A percentile compares a stretch with the other conserved stretches of the same genome.
phyloP scores from a whole-genome alignment of 176 grass and related monocot genomes.

The Oryza meyeriana region DNA sequence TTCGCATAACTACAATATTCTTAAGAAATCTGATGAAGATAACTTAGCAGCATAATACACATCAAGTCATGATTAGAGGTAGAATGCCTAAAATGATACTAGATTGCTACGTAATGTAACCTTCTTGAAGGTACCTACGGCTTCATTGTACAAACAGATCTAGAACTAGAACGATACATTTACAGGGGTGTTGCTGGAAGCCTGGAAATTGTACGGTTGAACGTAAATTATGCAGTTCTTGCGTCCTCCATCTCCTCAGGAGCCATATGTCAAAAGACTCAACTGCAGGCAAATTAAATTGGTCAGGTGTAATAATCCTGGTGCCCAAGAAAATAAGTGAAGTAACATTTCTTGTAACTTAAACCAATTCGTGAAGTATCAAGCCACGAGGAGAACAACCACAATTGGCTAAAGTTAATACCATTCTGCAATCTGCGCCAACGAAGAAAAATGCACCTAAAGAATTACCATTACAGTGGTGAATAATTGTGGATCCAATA shows the following conservation, averaged over 20 bases:
- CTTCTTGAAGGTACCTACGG: conserved; percentile 3
- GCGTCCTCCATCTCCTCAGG: neutral
- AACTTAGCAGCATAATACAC: conserved; percentile 22
- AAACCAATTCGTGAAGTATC: neutral
- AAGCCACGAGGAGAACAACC: neutral
- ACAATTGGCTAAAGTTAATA: neutral
- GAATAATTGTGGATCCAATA: neutral
- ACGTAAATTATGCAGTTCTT: neutral
- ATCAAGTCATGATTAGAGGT: neutral
- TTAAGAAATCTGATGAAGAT: neutral
- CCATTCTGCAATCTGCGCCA: neutral
- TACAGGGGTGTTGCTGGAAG: conserved; percentile 18
- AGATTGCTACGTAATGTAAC: conserved; percentile 1
- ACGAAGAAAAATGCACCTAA: conserved; percentile 5
- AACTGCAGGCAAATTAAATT: conserved; percentile 17
- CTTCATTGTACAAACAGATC: conserved; percentile 28
- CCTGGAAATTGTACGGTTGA: conserved; percentile 9
- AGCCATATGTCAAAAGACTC: neutral
- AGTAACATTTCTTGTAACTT: neutral
- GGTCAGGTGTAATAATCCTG: neutral
- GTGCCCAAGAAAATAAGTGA: neutral
- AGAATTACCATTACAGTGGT: neutral
- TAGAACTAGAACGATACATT: conserved; percentile 42
- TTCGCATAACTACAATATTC: neutral
- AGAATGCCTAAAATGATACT: neutral